Evolutionary conservation across 2,329 filamentous ascomycete species (phyloP), one percentile per base, ranked within the genome.

Genomic region (Diplodia seriata): DNA sequence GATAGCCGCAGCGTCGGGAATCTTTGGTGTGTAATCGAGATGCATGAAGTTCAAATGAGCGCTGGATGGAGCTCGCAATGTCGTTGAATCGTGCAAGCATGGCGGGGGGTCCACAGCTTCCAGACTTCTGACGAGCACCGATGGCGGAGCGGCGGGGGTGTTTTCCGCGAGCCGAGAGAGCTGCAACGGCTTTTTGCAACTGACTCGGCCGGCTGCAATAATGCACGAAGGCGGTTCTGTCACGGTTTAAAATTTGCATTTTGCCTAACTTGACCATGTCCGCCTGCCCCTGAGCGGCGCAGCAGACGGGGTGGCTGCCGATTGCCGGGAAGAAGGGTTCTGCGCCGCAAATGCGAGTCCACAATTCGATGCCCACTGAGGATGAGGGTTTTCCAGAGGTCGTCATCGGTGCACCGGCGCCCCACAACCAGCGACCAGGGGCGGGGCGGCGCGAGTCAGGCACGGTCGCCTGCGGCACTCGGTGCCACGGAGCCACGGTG

Each of bases 271-370:
- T 18, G 51, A 7, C 26, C n/a, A 18, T 4, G 11, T 7, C 43
- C 18, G 11, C 20, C 20, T 9, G 18, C 51, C 51, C 51, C 51
- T 54, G 51, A 20, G 29, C 51, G 51, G 51, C 26, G 15, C 51
- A 54, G 51, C 51, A 54, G 11, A 9, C n/a, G n/a, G n/a, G n/a
- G n/a, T n/a, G n/a, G n/a, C n/a, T n/a, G n/a, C n/a, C n/a, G n/a
- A n/a, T n/a, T n/a, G n/a, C 40, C 8, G 31, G 11, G 26, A 14
- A 18, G 20, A 62, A 38, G 36, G 36, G 43, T 49, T 49, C 57
- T 62, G 40, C 31, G 57, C 57, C 57, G 57, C 57, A 50, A 18
- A 26, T 49, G 23, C 18, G 15, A 33, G 40, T 50, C 29, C 57
- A 50, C 40, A 62, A 20, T 15, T 47, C 36, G 36, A 38, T 38